Percentiles rank a stretch among this genome's conserved stretches.
Conservation (phyloP, 192 early-diverging fungal genomes). For the Coemansia biformis region DNA sequence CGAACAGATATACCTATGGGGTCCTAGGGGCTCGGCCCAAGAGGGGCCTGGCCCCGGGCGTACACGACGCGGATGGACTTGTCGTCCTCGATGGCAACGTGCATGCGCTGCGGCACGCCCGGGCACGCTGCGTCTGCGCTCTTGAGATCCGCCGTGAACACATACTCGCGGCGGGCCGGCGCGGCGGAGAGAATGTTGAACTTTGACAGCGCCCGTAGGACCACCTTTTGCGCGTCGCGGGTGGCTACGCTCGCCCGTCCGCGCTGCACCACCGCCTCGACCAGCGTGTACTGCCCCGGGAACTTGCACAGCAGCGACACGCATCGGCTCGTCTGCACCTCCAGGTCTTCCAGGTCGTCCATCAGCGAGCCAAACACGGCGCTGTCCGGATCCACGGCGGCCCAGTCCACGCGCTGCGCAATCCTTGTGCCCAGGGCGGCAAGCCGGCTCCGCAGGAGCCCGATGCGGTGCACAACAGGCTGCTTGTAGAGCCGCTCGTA, state of each 20-base stretch:
- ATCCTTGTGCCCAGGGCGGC: constrained; percentile 20
- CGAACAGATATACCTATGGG: no score
- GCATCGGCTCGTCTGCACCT: constrained; percentile 40
- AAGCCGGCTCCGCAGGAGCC: constrained; percentile 19
- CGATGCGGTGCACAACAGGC: constrained; percentile 33
- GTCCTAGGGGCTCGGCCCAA: no score
- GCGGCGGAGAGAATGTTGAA: constrained; percentile 23
- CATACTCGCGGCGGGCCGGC: constrained; percentile 31
- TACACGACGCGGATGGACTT: constrained; percentile 33
- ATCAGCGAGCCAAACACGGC: constrained; percentile 32
- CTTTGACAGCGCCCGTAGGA: constrained; percentile 34
- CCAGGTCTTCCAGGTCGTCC: constrained; percentile 41
- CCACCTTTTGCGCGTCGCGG: constrained; percentile 30
- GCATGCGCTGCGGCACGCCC: constrained; percentile 28
- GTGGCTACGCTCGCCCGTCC: constrained; percentile 32
- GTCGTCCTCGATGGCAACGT: constrained; percentile 29
- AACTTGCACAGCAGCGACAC: constrained; percentile 47
- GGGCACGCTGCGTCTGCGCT: neutral
- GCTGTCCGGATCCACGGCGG: constrained; percentile 30
- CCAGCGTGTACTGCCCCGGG: constrained; percentile 35
- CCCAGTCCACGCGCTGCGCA: constrained; percentile 23
- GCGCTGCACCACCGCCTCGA: constrained; percentile 23
- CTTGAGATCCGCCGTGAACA: constrained; percentile 15
- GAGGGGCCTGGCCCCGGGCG: no score
- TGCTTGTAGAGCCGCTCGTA: constrained; percentile 63